Evolutionary conservation across 352 stramenopile species (phyloP).

Genomic region (Phytopythium mirpurense): DNA sequence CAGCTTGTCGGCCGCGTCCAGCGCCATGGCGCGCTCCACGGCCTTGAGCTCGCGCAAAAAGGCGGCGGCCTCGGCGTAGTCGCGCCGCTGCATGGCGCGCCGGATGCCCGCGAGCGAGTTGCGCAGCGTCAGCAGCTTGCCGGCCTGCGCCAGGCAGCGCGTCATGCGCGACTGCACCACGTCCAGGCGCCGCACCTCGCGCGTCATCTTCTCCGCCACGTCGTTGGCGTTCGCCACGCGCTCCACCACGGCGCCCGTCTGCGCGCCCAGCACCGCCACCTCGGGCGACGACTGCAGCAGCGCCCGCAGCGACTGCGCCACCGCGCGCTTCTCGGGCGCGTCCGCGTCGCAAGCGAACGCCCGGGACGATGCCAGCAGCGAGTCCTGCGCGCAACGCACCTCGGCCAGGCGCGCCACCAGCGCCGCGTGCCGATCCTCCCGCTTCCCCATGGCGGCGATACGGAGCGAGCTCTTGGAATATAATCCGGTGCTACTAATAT

Average conservation of each 20-base stretch:
- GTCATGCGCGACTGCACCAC: slow-evolving; percentile 76
- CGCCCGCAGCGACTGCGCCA: slow-evolving; percentile 40
- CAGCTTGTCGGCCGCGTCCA: slow-evolving; percentile 81
- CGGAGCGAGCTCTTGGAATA: neutral
- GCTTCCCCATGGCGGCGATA: slow-evolving; percentile 15
- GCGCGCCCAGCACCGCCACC: slow-evolving; percentile 61
- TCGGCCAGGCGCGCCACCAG: slow-evolving; percentile 48
- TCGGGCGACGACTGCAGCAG: slow-evolving; percentile 58
- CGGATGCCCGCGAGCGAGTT: slow-evolving; percentile 73
- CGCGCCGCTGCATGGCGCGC: slow-evolving; percentile 63
- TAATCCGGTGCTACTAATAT: no score
- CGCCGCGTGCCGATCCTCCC: slow-evolving; percentile 45
- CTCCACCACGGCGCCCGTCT: slow-evolving; percentile 79
- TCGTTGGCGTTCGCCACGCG: slow-evolving; percentile 84
- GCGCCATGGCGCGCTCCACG: slow-evolving; percentile 66
- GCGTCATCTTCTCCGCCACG: slow-evolving; percentile 87
- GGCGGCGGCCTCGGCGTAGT: slow-evolving; percentile 64
- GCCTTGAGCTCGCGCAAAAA: slow-evolving; percentile 74
- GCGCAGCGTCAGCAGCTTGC: slow-evolving; percentile 70
- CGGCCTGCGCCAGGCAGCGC: slow-evolving; percentile 50
- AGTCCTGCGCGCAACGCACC: slow-evolving; percentile 40
- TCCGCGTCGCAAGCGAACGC: slow-evolving; percentile 32
- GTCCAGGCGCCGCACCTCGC: slow-evolving; percentile 75
- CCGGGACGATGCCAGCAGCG: slow-evolving; percentile 22
- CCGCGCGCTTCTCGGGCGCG: slow-evolving; percentile 49